These are phyloP conservation scores for Xylaria cubensis DNA, from an alignment of 495 filamentous ascomycete genomes.

Conservation along the genomic window DNA sequence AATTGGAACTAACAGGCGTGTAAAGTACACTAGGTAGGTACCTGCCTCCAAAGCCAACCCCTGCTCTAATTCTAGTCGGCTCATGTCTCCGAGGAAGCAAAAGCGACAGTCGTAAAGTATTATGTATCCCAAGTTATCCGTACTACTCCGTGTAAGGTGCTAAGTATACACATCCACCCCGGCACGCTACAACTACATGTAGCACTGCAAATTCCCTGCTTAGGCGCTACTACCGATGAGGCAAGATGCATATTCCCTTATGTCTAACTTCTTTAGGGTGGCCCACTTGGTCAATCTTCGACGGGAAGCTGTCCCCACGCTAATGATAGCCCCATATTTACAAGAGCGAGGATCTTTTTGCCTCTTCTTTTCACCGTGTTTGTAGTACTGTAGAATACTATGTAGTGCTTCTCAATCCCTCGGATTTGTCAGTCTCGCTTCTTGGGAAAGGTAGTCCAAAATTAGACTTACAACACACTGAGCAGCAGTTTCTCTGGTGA, in stretches of 20 bases:
- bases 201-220: neutral
- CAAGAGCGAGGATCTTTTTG: neutral
- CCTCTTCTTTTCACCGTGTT: neutral
- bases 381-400: neutral
- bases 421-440: slow-evolving; percentile 15
- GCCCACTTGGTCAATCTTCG: neutral
- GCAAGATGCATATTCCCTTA: neutral
- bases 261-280: slow-evolving; percentile 1
- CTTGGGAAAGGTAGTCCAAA: neutral
- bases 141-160: slow-evolving; percentile 15
- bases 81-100: slow-evolving; percentile 30
- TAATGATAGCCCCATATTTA: neutral
- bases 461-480: neutral
- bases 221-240: slow-evolving; percentile 7
- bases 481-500: neutral
- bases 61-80: slow-evolving; percentile 26
- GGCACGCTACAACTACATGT: slow-evolving; percentile 10
- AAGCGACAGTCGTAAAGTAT: slow-evolving; percentile 27
- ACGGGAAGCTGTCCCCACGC: slow-evolving; percentile 1
- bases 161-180: slow-evolving; percentile 1
- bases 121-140: slow-evolving; percentile 1
- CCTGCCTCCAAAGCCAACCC: slow-evolving; percentile 11
- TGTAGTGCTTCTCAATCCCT: neutral
- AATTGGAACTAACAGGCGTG: slow-evolving; percentile 23
- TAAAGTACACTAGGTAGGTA: slow-evolving; percentile 6